phyloP scores from a whole-genome alignment of 2,329 filamentous ascomycete genomes.

The Didymella sp. region DNA sequence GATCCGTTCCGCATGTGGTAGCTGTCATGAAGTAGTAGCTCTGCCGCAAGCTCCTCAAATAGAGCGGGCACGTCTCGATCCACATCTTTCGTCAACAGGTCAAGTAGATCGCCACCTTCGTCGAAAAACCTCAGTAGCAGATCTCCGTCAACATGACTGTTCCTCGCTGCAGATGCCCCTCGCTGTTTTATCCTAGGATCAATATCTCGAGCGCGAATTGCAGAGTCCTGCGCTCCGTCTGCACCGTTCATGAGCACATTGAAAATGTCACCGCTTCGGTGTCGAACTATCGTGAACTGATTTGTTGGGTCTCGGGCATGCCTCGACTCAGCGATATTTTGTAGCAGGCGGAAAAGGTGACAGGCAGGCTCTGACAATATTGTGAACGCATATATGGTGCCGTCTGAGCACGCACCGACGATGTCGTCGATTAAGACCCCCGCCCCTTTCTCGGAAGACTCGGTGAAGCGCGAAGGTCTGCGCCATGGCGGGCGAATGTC shows the following conservation, averaged over 20 bases:
- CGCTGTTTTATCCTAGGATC: slow-evolving; percentile 35
- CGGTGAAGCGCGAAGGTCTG: slow-evolving; percentile 16
- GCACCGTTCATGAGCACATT: slow-evolving; percentile 34
- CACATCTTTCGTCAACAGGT: slow-evolving; percentile 21
- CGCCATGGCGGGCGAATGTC: slow-evolving; percentile 50
- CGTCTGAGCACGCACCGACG: slow-evolving; percentile 60
- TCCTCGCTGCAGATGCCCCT: slow-evolving; percentile 24
- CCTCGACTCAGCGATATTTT: slow-evolving; percentile 62
- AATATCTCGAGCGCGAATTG: slow-evolving; percentile 31
- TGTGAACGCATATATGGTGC: slow-evolving; percentile 64
- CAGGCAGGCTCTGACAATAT: slow-evolving; percentile 69
- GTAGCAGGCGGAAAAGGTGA: slow-evolving; percentile 74
- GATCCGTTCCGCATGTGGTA: slow-evolving; percentile 24
- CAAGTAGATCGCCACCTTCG: slow-evolving; percentile 27
- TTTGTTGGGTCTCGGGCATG: slow-evolving; percentile 21
- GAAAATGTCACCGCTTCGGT: slow-evolving; percentile 29
- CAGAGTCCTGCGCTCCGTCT: slow-evolving; percentile 28
- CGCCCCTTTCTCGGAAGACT: slow-evolving; percentile 30
- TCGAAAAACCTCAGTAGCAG: slow-evolving; percentile 44
- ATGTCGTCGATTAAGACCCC: slow-evolving; percentile 57
- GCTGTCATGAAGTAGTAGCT: slow-evolving; percentile 13
- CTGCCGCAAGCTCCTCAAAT: slow-evolving; percentile 37
- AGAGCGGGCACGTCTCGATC: slow-evolving; percentile 31
- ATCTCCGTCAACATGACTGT: slow-evolving; percentile 55
- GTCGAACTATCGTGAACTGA: slow-evolving; percentile 22